Conservation (phyloP, 2,329 filamentous ascomycete species). For the Decorospora gaudefroyi region DNA sequence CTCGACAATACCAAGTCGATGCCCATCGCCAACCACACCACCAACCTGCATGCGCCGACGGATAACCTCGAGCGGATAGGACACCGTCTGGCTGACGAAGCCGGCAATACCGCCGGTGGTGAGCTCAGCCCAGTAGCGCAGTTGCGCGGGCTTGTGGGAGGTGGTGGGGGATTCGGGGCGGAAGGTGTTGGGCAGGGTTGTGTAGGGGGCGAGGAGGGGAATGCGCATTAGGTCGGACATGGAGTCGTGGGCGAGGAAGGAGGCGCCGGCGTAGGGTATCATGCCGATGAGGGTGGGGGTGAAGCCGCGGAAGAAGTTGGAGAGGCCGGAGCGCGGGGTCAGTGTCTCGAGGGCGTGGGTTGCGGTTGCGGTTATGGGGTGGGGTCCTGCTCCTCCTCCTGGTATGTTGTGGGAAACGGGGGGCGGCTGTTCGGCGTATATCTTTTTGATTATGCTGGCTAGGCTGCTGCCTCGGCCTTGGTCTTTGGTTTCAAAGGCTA, state of each 20-base stretch:
- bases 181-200: conserved; percentile 68
- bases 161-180: conserved; percentile 44
- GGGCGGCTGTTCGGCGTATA: conserved; percentile 74
- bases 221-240: conserved; percentile 80
- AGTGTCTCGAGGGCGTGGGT: conserved; percentile 56
- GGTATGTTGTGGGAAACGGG: conserved; percentile 31
- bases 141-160: conserved; percentile 65
- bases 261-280: conserved; percentile 94
- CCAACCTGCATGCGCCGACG: conserved; percentile 94
- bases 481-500: conserved; percentile 90
- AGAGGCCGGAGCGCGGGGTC: conserved; percentile 68
- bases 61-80: conserved; percentile 93
- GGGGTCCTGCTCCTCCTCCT: no score
- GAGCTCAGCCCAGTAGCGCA: conserved; percentile 87
- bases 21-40: conserved; percentile 89
- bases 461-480: conserved; percentile 72
- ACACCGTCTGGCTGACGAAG: conserved; percentile 84
- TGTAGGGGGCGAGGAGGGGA: conserved; percentile 69
- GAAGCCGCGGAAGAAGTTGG: conserved; percentile 96
- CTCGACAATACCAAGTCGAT: conserved; percentile 74
- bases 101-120: conserved; percentile 83
- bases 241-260: conserved; percentile 93
- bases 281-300: conserved; percentile 88
- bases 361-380: conserved; percentile 50
- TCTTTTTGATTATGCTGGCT: conserved; percentile 76